Evolutionary conservation across 768 basidiomycete species (phyloP), one percentile per base, ranked within the genome.

Genomic region (Cystobasidiopsis lactophilus): DNA sequence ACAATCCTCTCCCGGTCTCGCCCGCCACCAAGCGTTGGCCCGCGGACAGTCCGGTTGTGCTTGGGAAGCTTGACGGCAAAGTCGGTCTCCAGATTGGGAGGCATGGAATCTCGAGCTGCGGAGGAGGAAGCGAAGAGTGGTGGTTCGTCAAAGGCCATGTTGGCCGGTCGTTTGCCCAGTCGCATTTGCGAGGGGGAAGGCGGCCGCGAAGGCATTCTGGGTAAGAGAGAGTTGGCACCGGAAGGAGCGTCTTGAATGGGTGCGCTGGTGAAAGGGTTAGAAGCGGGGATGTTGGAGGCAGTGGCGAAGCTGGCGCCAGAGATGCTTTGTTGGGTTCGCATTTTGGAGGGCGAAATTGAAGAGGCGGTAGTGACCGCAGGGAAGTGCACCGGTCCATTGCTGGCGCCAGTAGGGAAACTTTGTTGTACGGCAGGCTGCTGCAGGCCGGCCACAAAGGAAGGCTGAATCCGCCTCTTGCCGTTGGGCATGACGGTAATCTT

Each of bases 401-500:
- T 7, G 9, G 33, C 7, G 33, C 9, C 9, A 7, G 33, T 7
- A 7, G 33, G 33, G 16, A 16, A 7, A 16, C 33, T 35, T n/a
- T 49, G 47, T 26, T 27, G 27, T 5, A 49, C 18, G 19, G 47
- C 47, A n/a, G n/a, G n/a, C n/a, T n/a, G n/a, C 16, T 43, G 16
- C 7, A 16, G 30, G 24, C 39, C 49, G 16, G 47, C 55, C 37
- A 65, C 50, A 56, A 64, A 59, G 18, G 59, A 49, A 3, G 74
- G 73, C 56, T 72, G 73, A n/a, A 72, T 71, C 47, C 81, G 74
- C 64, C 79, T 80, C 68, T 82, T 81, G 2, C 69, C 72, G 23
- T 62, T 62, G 46, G 61, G 58, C 38, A 61, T 64, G 18, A 65
- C 63, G 21, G 63, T 61, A 18, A 62, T 57, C 40, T 58, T 56